Percentiles rank a stretch among this genome's conserved stretches.
phyloP scores from a whole-genome alignment of 768 basidiomycete genomes.

The Tremella mesenterica region DNA sequence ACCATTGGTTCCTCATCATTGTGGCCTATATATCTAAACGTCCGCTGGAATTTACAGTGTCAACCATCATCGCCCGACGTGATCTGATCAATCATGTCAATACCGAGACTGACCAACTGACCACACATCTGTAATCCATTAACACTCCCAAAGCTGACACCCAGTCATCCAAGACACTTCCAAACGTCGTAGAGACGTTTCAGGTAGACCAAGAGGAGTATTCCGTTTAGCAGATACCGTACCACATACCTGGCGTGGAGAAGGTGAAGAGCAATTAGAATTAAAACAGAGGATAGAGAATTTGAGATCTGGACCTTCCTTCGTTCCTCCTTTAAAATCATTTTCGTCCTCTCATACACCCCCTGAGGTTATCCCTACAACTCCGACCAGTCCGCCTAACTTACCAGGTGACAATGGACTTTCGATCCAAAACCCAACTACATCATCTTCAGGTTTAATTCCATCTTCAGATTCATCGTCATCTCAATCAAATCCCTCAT shows the following conservation, averaged over 20 bases:
- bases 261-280: constrained; percentile 37
- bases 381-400: neutral
- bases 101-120: neutral
- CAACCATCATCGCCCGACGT: neutral
- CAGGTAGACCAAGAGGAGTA: constrained; percentile 28
- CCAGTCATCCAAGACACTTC: constrained; percentile 40
- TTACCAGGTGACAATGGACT: neutral
- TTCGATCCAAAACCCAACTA: no score
- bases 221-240: constrained; percentile 45
- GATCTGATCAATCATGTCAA: neutral
- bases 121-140: no score
- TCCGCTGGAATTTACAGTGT: neutral
- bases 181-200: constrained; percentile 20
- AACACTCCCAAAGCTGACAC: constrained; percentile 2
- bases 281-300: constrained; percentile 18
- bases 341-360: no score
- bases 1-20: no score
- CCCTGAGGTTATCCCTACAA: no score
- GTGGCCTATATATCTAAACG: neutral
- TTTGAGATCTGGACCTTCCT: neutral
- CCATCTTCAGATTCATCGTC: neutral
- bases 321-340: no score
- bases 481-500: neutral
- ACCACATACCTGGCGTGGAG: constrained; percentile 37
- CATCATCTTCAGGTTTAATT: neutral